These are phyloP conservation scores for Plantago major DNA, from an alignment of 257 asterid species.

Conservation along the genomic window DNA sequence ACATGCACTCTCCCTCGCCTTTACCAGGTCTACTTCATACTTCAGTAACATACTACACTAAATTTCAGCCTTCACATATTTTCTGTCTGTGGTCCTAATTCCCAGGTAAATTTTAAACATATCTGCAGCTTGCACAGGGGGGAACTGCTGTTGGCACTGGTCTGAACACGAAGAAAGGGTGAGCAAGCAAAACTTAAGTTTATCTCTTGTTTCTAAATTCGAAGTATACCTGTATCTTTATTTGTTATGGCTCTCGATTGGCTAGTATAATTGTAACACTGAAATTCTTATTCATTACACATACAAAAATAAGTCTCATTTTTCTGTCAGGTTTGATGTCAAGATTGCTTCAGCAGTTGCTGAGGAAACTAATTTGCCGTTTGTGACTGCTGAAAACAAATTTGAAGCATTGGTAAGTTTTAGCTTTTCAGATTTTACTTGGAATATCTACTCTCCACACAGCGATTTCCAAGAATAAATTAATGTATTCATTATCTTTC, in stretches of 20 bases:
- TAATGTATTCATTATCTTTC: neutral
- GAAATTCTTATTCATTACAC: neutral
- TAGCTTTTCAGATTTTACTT: conserved; percentile 21
- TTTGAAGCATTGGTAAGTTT: conserved; percentile 91
- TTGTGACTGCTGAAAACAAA: conserved; percentile 98
- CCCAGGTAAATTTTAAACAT: conserved; percentile 16
- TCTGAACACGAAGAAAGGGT: conserved; percentile 95
- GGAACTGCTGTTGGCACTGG: conserved; percentile 99
- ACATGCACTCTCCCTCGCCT: conserved; percentile 81
- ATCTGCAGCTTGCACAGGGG: conserved; percentile 95
- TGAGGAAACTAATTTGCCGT: conserved; percentile 89
- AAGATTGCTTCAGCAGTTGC: conserved; percentile 98
- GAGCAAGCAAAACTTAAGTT: conserved; percentile 21
- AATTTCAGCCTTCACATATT: conserved; percentile 18
- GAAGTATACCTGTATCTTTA: neutral
- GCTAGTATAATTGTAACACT: conserved; percentile 4
- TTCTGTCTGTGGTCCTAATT: conserved; percentile 27
- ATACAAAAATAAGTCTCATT: conserved; percentile 4
- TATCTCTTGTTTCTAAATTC: conserved; percentile 4
- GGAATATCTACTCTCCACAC: neutral
- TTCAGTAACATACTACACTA: conserved; percentile 7
- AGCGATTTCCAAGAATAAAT: conserved; percentile 1
- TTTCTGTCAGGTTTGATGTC: conserved; percentile 71
- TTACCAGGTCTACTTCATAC: conserved; percentile 62
- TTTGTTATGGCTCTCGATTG: conserved; percentile 5